Evolutionary conservation across 1,284 basidiomycete genomes (phyloP).

Genomic region (Sanghuangporus weigelae): DNA sequence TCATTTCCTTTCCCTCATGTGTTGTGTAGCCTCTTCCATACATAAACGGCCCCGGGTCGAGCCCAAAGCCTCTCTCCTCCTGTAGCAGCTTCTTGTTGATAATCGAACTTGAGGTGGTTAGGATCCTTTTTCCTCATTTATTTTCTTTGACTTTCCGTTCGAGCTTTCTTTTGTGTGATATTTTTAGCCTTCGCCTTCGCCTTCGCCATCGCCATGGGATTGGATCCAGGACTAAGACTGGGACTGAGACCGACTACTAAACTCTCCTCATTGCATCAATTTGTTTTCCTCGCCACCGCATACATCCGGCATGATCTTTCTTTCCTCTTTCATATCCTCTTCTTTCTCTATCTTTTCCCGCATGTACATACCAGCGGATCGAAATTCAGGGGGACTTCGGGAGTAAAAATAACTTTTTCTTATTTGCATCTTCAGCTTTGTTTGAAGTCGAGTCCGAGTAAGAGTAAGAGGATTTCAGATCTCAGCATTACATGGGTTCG

Average conservation of each 20-base stretch:
- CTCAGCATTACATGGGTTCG: too few relatives aligned
- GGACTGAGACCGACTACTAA: not conserved
- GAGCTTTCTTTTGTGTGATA: not conserved
- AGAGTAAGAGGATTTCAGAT: too few relatives aligned
- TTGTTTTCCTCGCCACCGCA: too few relatives aligned
- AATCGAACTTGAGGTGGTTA: constrained; percentile 16
- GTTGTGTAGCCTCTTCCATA: not conserved
- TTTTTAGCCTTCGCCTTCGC: not conserved
- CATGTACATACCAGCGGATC: too few relatives aligned
- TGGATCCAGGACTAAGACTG: not conserved
- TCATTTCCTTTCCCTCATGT: not conserved
- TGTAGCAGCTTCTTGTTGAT: constrained; percentile 14
- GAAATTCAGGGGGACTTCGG: too few relatives aligned
- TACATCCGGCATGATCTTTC: too few relatives aligned
- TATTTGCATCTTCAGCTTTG: too few relatives aligned
- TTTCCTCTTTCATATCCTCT: too few relatives aligned
- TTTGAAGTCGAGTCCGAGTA: too few relatives aligned
- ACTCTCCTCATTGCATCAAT: too few relatives aligned
- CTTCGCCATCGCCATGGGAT: not conserved
- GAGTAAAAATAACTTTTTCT: too few relatives aligned
- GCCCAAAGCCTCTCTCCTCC: not conserved
- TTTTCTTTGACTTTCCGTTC: not conserved
- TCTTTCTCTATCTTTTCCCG: too few relatives aligned
- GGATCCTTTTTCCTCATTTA: constrained; percentile 10
- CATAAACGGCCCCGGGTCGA: not conserved